phyloP scores from a whole-genome alignment of 805 yeast genomes.

The Metschnikowia continentalis region DNA sequence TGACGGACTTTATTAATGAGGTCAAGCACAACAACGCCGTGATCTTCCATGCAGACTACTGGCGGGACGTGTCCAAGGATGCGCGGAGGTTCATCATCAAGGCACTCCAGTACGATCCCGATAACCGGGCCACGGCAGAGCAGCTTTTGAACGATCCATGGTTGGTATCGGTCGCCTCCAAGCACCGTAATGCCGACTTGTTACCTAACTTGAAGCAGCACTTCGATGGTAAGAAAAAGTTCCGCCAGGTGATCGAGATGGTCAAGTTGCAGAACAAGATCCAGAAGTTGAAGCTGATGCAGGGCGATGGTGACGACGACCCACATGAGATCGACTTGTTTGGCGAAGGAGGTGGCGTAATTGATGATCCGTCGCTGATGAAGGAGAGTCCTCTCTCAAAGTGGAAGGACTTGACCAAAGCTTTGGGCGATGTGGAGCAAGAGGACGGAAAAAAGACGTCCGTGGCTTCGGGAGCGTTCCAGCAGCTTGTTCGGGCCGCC shows the following conservation, averaged over 20 bases:
- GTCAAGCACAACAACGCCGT: constrained; percentile 70
- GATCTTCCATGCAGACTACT: constrained; percentile 81
- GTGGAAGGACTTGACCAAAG: constrained; percentile 29
- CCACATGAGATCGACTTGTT: constrained; percentile 44
- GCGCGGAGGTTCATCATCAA: constrained; percentile 76
- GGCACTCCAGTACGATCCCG: constrained; percentile 67
- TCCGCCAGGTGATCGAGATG: constrained; percentile 81
- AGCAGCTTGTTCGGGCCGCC: constrained; percentile 68
- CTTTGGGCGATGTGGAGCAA: constrained; percentile 18
- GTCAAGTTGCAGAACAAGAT: constrained; percentile 79
- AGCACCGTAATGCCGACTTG: constrained; percentile 58
- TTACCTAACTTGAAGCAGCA: constrained; percentile 77
- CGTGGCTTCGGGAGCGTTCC: constrained; percentile 54
- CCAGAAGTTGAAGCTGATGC: constrained; percentile 60
- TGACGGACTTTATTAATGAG: constrained; percentile 75
- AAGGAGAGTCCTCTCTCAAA: constrained; percentile 17
- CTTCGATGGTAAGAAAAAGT: constrained; percentile 77
- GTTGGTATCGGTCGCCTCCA: constrained; percentile 49
- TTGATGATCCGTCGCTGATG: constrained; percentile 8
- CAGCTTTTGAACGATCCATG: constrained; percentile 70
- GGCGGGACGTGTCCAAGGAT: constrained; percentile 74
- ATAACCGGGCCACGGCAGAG: constrained; percentile 61
- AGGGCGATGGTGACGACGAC: constrained; percentile 50
- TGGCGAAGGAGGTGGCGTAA: constrained; percentile 26
- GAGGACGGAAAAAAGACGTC: constrained; percentile 27